Base-by-base conservation (phyloP, 2,329 filamentous ascomycete genomes). In the Beauveria pseudobassiana region DNA sequence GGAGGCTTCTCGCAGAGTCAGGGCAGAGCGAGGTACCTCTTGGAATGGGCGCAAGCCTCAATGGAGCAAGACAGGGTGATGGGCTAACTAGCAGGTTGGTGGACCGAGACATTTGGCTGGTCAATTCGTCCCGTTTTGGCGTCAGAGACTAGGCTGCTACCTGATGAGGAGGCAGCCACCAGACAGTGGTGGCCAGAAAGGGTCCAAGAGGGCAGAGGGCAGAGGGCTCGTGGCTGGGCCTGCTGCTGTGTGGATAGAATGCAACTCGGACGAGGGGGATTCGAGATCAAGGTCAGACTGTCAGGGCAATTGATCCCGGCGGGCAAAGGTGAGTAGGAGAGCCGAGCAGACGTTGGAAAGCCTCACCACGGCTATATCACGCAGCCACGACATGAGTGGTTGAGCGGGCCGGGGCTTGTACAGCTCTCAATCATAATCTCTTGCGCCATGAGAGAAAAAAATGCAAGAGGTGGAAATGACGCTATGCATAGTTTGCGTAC, bases 31-130 rank as follows among this genome's bases (percentile, higher is more conserved):
- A 16, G n/a, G 57, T 43, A 45, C 53, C 53, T 52, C 30, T 34
- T 42, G 46, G 20, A 28, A 18, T 18, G 28, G 50, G 50, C 51
- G 51, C 16, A n/a, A 12, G 50, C 43, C 22, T 34, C 59, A 28
- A 61, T 42, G 28, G 43, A 59, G 48, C 58, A 26, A 51, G 52
- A 56, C 52, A 62, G n/a, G 24, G 24, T 45, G 45, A 51, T 30
- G n/a, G n/a, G 40, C 34, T 16, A 38, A 46, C 48, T 60, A 42
- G 56, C 55, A 48, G 18, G 34, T 24, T 20, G 20, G 61, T 50
- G 61, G 48, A 40, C 43, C 28, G 22, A 62, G 61, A 62, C 61
- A 62, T 51, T 59, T 51, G 49, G 60, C 60, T 51, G 53, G 53
- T 52, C 45, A 50, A 53, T 53, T 38, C 50, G 20, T 60, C 43